Percentiles rank a stretch among this genome's conserved stretches.
phyloP scores from a whole-genome alignment of 306 rosid genomes.

The Quercus bicolor region DNA sequence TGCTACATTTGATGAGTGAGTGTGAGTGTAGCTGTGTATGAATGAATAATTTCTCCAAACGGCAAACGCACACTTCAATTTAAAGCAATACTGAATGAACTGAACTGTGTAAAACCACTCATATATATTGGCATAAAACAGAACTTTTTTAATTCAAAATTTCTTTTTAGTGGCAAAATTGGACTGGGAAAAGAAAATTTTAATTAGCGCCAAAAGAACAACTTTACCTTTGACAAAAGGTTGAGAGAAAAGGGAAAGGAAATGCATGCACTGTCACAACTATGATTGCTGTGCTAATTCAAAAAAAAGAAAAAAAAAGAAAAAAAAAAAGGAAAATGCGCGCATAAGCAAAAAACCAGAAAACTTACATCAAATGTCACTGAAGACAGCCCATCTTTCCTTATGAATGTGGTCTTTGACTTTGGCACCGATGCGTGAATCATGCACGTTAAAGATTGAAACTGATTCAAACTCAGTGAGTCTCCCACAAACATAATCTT shows the following conservation, averaged over 20 bases:
- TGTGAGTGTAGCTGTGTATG: too few relatives aligned
- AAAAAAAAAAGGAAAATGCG: neutral
- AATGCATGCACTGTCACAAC: constrained; percentile 3
- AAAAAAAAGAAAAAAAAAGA: neutral
- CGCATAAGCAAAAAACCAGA: neutral
- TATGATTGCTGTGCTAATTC: neutral
- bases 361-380: constrained; percentile 66
- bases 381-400: constrained; percentile 43
- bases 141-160: too few relatives aligned
- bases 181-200: neutral
- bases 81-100: too few relatives aligned
- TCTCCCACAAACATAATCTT: constrained; percentile 97
- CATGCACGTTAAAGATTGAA: constrained; percentile 84
- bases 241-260: constrained; percentile 10
- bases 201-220: neutral
- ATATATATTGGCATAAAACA: too few relatives aligned
- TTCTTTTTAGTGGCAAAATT: too few relatives aligned
- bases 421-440: constrained; percentile 78
- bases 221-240: neutral
- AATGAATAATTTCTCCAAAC: too few relatives aligned
- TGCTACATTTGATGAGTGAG: too few relatives aligned
- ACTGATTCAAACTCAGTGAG: constrained; percentile 83
- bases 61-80: too few relatives aligned
- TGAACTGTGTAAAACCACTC: too few relatives aligned
- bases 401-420: constrained; percentile 41